Evolutionary conservation across 2,329 filamentous ascomycete species (phyloP), one percentile per base, ranked within the genome.

Genomic region (Xylogone sp.): DNA sequence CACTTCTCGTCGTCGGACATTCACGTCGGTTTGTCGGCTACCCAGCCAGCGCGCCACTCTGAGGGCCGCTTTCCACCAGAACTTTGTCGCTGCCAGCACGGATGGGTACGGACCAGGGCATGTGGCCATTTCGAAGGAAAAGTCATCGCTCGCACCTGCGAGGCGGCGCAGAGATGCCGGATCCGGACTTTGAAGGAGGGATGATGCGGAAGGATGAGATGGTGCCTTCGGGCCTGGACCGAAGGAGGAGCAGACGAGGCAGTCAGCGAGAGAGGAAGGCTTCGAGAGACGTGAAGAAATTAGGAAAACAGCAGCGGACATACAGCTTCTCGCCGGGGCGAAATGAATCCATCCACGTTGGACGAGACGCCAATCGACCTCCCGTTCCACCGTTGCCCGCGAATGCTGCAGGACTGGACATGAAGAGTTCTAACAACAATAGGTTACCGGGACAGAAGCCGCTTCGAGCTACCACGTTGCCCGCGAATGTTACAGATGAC

Each of bases 61-160:
- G 34, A 39, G 8, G n/a, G 6, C 34, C 8, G n/a, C 34, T 7
- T n/a, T n/a, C 12, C n/a, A 39, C n/a, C 34, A 18, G 24, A n/a
- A n/a, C 10, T 31, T 45, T 27, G 50, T 49, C 43, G 27, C 46
- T 47, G 45, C 24, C 6, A 57, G 27, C 48, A 51, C 53, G 42
- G 42, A 64, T 63, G 62, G 62, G 59, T n/a, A 67, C 5, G 24
- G 24, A 58, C 46, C 93, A 93, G 88, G 83, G 86, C 67, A 75
- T 92, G 70, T 95, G 90, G 90, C 88, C 86, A 55, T 96, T 95
- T 71, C 79, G 85, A 70, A 84, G 86, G 65, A 86, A 79, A 72
- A 85, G 81, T 71, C 85, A 83, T 70, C 84, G 84, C 71, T 82
- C 76, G 70, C 75, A 77, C 65, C 69, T 75, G 56, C 71, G 73